Conservation (phyloP, 176 grass and related monocot species). For the Microstegium vimineum region DNA sequence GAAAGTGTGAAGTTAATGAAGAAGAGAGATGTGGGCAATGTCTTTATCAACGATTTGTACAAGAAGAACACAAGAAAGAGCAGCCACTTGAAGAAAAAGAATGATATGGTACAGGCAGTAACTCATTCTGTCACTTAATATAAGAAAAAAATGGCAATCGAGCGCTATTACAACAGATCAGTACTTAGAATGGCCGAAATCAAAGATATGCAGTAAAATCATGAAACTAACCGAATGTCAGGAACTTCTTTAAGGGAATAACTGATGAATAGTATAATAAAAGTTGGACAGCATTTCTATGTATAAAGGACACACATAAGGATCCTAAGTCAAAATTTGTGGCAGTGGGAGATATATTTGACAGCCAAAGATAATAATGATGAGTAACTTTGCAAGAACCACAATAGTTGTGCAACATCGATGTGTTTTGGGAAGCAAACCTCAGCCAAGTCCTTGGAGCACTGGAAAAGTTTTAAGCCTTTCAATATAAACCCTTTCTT, state of each 20-base stretch:
- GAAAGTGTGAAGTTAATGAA: background rate
- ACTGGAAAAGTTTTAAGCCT: conserved; percentile 88
- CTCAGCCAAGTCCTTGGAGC: conserved; percentile 92
- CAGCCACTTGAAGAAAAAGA: background rate
- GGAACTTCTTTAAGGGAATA: background rate
- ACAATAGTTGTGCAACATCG: background rate
- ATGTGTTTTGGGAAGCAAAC: conserved; percentile 46
- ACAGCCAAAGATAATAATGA: background rate
- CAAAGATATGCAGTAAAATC: background rate
- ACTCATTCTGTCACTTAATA: background rate
- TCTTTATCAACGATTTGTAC: background rate
- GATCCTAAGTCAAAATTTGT: background rate
- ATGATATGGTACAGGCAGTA: background rate
- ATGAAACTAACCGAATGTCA: background rate
- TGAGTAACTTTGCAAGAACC: background rate
- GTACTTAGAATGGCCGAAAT: background rate
- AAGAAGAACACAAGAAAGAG: background rate
- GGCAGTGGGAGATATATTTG: background rate
- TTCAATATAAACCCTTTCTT: conserved; percentile 97
- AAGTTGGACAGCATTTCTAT: background rate
- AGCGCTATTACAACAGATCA: background rate
- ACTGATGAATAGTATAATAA: background rate
- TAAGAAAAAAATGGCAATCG: background rate
- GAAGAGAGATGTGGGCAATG: background rate
- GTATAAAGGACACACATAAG: background rate